Percentiles rank a stretch among this genome's conserved stretches.
Evolutionary conservation across 2,329 filamentous ascomycete species (phyloP).

Genomic region (Chalara sp.): DNA sequence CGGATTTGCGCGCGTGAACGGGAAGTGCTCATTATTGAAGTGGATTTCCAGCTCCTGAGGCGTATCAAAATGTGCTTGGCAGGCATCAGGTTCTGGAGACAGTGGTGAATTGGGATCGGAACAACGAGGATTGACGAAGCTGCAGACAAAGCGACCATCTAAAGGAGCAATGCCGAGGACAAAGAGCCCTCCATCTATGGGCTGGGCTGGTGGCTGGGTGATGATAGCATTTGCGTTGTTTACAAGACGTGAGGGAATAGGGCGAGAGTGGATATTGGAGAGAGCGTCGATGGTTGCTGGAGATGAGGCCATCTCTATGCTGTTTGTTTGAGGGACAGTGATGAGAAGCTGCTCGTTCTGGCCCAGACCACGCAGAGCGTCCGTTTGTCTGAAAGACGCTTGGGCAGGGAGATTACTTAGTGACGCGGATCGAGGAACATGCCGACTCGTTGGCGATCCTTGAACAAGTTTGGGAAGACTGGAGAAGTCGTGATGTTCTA

Average conservation of each 20-base stretch:
- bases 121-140: not conserved
- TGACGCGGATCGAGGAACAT: not conserved
- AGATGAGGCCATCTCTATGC: not conserved
- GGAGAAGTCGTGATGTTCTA: not conserved
- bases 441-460: not conserved
- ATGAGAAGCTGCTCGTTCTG: slow-evolving; percentile 7
- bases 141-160: not conserved
- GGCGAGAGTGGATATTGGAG: not conserved
- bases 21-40: not conserved
- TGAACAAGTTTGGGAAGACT: not conserved
- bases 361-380: slow-evolving; percentile 17
- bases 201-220: not conserved
- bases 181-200: not conserved
- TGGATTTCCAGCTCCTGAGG: too few relatives aligned
- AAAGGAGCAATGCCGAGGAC: not conserved
- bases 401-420: not conserved
- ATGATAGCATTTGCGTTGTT: not conserved
- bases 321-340: not conserved
- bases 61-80: too few relatives aligned
- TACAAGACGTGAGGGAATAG: not conserved
- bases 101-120: not conserved
- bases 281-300: not conserved
- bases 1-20: not conserved
- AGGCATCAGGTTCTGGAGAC: too few relatives aligned
- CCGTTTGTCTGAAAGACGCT: not conserved